Percentiles rank a stretch among this genome's conserved stretches.
These are phyloP conservation scores for Lactifluus piperatus DNA, from an alignment of 768 basidiomycete species.

Conservation along the genomic window DNA sequence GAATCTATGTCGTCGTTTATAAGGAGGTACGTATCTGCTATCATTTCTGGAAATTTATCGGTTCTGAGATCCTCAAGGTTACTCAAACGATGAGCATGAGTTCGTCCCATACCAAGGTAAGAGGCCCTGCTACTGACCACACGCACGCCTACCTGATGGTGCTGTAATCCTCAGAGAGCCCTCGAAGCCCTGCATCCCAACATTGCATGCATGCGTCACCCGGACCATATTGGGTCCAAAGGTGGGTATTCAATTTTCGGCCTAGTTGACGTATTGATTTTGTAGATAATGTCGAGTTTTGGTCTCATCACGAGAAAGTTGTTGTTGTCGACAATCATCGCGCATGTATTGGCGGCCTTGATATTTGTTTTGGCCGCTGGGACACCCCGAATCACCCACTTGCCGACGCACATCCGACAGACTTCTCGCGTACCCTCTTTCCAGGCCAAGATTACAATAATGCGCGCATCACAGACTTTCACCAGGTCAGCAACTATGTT, in stretches of 20 bases:
- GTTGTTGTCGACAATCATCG: constrained; percentile 82
- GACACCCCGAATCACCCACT: constrained; percentile 87
- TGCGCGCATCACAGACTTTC: constrained; percentile 77
- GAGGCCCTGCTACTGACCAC: neutral
- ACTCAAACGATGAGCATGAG: constrained; percentile 87
- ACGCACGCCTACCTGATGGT: neutral
- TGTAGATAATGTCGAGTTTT: constrained; percentile 70
- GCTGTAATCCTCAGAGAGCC: constrained; percentile 37
- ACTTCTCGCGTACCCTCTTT: constrained; percentile 76
- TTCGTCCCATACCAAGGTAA: constrained; percentile 74
- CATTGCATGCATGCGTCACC: constrained; percentile 83
- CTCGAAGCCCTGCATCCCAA: constrained; percentile 82
- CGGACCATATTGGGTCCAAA: constrained; percentile 81
- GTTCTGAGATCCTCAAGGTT: constrained; percentile 38
- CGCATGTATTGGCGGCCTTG: constrained; percentile 88
- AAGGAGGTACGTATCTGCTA: constrained; percentile 58
- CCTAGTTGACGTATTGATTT: neutral
- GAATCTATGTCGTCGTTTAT: constrained; percentile 86
- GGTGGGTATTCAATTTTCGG: constrained; percentile 27
- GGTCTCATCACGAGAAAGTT: constrained; percentile 92
- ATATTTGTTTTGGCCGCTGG: constrained; percentile 96
- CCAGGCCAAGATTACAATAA: constrained; percentile 95
- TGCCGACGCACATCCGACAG: constrained; percentile 85
- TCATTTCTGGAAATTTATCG: neutral
- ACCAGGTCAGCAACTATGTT: constrained; percentile 65